phyloP scores from a whole-genome alignment of 192 early-diverging fungal genomes.

The Rhizoclosmatium globosum region DNA sequence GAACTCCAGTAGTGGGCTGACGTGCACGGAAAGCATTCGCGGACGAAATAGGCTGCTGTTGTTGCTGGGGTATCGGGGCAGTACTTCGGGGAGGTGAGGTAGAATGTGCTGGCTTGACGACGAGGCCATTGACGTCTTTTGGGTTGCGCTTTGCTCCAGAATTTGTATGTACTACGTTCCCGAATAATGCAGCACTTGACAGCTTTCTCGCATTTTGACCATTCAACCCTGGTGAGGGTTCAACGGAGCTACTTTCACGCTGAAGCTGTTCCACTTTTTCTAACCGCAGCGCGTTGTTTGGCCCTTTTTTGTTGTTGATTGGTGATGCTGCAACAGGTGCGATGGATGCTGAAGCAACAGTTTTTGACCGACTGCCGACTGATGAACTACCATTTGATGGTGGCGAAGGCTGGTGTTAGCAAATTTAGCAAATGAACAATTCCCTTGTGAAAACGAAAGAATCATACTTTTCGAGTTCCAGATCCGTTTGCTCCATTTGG shows the following conservation, averaged over 20 bases:
- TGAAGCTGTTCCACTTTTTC: neutral
- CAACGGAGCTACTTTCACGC: slow-evolving; percentile 28
- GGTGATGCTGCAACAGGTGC: slow-evolving; percentile 2
- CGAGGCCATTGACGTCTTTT: slow-evolving; percentile 11
- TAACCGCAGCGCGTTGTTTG: too few species aligned
- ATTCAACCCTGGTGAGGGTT: slow-evolving; percentile 19
- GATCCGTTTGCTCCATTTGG: too few species aligned
- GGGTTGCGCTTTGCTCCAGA: neutral
- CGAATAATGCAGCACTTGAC: too few species aligned
- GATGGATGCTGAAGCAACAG: neutral
- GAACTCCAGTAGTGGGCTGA: too few species aligned
- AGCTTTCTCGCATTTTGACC: too few species aligned
- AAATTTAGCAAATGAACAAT: neutral
- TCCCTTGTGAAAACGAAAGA: neutral
- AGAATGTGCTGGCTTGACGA: neutral
- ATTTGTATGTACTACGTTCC: neutral
- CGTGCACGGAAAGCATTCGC: neutral
- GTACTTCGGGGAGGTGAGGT: neutral
- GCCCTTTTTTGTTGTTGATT: neutral
- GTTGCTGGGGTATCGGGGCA: neutral
- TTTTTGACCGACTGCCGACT: neutral
- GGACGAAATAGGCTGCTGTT: neutral
- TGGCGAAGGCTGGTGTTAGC: neutral
- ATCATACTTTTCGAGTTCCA: too few species aligned
- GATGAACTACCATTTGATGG: neutral